Conservation (phyloP, 768 basidiomycete genomes). For the Pholiota microspora region DNA sequence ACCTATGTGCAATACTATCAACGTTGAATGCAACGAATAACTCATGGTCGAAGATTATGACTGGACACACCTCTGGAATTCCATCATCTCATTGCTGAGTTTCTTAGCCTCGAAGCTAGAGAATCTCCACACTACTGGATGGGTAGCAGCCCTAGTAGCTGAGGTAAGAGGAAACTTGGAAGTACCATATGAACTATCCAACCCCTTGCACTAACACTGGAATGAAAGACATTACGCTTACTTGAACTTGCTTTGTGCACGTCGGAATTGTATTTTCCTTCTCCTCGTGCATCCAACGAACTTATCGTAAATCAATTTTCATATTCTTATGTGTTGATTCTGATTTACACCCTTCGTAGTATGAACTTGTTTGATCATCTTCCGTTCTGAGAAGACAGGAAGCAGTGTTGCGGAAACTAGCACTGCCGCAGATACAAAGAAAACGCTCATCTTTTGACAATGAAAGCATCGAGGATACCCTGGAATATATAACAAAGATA, state of each 20-base stretch:
- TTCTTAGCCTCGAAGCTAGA: slow-evolving; percentile 58
- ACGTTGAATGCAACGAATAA: background rate
- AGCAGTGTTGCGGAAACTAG: slow-evolving; percentile 40
- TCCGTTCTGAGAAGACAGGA: slow-evolving; percentile 46
- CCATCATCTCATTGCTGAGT: slow-evolving; percentile 49
- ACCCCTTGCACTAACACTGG: background rate
- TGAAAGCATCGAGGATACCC: slow-evolving; percentile 35
- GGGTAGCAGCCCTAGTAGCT: slow-evolving; percentile 49
- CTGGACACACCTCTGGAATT: slow-evolving; percentile 66
- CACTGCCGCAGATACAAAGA: slow-evolving; percentile 26
- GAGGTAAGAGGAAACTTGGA: slow-evolving; percentile 39
- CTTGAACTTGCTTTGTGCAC: slow-evolving; percentile 50
- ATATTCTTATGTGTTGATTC: background rate
- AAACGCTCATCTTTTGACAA: slow-evolving; percentile 26
- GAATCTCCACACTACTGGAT: slow-evolving; percentile 48
- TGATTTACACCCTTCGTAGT: slow-evolving; percentile 33
- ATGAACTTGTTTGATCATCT: slow-evolving; percentile 63
- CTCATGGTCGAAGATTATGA: slow-evolving; percentile 48
- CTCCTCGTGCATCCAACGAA: slow-evolving; percentile 53
- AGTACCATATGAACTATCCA: background rate
- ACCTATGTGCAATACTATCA: background rate
- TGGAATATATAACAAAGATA: slow-evolving; percentile 40
- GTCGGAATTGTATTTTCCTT: slow-evolving; percentile 53
- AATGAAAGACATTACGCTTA: slow-evolving; percentile 45
- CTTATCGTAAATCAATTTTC: slow-evolving; percentile 50